phyloP scores from a whole-genome alignment of 495 filamentous ascomycete genomes.

The Penicillium samsonianum region DNA sequence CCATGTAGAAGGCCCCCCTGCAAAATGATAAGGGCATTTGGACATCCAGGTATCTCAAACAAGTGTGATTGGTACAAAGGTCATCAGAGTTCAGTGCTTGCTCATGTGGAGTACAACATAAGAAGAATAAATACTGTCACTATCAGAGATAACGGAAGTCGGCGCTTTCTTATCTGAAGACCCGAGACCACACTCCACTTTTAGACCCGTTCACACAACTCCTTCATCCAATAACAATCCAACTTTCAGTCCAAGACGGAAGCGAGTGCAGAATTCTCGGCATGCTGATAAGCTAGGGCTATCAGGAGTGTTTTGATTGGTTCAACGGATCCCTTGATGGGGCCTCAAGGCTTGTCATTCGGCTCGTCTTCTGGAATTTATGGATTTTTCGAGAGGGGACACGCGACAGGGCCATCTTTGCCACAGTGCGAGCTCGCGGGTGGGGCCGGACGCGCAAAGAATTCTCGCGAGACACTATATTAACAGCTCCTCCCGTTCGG shows the following conservation, averaged over 20 bases:
- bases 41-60: too few relatives aligned
- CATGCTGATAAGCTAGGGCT: slow-evolving; percentile 24
- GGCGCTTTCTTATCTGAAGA: neutral
- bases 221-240: slow-evolving; percentile 13
- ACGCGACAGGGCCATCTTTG: slow-evolving; percentile 24
- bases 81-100: neutral
- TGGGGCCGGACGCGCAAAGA: slow-evolving; percentile 25
- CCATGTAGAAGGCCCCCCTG: neutral
- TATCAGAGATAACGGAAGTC: slow-evolving; percentile 1
- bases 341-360: slow-evolving; percentile 27
- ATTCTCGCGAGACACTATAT: slow-evolving; percentile 29
- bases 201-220: slow-evolving; percentile 16
- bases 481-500: slow-evolving; percentile 17
- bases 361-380: slow-evolving; percentile 20
- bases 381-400: slow-evolving; percentile 18
- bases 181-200: slow-evolving; percentile 4
- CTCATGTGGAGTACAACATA: neutral
- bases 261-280: slow-evolving; percentile 24
- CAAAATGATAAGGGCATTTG: neutral
- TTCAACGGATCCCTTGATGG: neutral
- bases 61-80: neutral
- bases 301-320: neutral
- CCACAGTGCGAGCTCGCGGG: slow-evolving; percentile 14
- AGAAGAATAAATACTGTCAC: neutral
- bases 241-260: neutral